These are phyloP conservation scores for Melanogaster broomeanus DNA, from an alignment of 768 basidiomycete species.

Conservation along the genomic window DNA sequence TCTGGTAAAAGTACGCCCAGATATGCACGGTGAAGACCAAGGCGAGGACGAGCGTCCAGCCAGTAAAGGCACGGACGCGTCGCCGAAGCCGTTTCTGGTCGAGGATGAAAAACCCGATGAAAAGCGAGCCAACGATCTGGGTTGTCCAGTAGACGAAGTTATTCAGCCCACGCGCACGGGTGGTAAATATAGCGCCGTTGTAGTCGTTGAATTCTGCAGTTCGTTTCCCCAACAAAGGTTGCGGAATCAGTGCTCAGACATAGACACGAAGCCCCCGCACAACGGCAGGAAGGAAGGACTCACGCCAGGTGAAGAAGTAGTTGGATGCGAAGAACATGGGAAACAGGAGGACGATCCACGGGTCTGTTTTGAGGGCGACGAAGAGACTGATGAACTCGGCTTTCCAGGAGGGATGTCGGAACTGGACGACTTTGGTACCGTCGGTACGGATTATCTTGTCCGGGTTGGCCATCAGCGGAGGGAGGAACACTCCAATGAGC, in stretches of 20 bases:
- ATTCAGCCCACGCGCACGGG: conserved; percentile 75
- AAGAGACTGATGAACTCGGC: conserved; percentile 70
- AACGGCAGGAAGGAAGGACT: no score
- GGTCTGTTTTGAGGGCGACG: conserved; percentile 67
- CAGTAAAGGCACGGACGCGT: conserved; percentile 68
- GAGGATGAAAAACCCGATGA: conserved; percentile 65
- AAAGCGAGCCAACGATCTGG: conserved; percentile 75
- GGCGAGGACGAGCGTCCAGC: conserved; percentile 63
- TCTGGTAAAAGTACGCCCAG: conserved; percentile 82
- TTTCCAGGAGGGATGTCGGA: conserved; percentile 74
- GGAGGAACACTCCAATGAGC: conserved; percentile 62
- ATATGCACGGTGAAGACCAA: conserved; percentile 72
- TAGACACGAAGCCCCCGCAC: no score
- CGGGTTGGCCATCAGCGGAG: conserved; percentile 70
- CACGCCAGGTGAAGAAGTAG: conserved; percentile 87
- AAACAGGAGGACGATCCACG: conserved; percentile 72
- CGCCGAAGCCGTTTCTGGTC: conserved; percentile 59
- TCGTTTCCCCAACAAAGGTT: conserved; percentile 6
- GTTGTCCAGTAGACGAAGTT: conserved; percentile 78
- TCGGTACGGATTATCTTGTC: conserved; percentile 74
- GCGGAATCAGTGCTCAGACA: not conserved
- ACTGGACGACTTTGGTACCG: conserved; percentile 61
- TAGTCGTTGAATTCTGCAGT: conserved; percentile 85
- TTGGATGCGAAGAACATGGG: conserved; percentile 86
- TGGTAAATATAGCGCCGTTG: conserved; percentile 77